Conservation (phyloP, 2,329 filamentous ascomycete genomes). For the Xylariaceae sp. region DNA sequence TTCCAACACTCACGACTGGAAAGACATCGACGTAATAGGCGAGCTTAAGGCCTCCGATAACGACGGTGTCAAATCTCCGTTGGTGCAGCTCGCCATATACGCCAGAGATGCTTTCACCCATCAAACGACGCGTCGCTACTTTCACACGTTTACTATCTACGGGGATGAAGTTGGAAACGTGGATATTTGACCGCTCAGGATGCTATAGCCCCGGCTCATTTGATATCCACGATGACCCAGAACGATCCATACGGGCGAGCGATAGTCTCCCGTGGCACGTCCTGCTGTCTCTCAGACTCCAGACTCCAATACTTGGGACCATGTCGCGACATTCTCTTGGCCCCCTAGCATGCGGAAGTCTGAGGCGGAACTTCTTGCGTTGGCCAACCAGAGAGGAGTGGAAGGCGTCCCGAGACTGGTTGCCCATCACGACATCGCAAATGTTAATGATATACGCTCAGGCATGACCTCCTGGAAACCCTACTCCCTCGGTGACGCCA, state of each 20-base stretch:
- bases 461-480: slow-evolving; percentile 14
- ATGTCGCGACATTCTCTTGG: slow-evolving; percentile 33
- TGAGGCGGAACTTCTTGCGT: slow-evolving; percentile 31
- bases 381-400: slow-evolving; percentile 27
- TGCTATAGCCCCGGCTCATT: slow-evolving; percentile 31
- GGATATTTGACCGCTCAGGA: slow-evolving; percentile 36
- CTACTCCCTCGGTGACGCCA: background rate
- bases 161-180: slow-evolving; percentile 31
- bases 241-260: slow-evolving; percentile 20
- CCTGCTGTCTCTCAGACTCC: slow-evolving; percentile 22
- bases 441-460: background rate
- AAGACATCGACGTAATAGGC: background rate
- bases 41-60: background rate
- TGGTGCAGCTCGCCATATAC: background rate
- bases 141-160: slow-evolving; percentile 35
- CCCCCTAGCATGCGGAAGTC: slow-evolving; percentile 28
- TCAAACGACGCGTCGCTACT: slow-evolving; percentile 33
- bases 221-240: slow-evolving; percentile 29
- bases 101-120: slow-evolving; percentile 25
- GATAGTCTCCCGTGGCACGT: background rate
- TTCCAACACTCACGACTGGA: background rate
- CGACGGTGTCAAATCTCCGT: background rate
- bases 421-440: slow-evolving; percentile 19
- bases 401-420: slow-evolving; percentile 28
- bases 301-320: slow-evolving; percentile 25